These are phyloP conservation scores for Rutstroemia sydowiana DNA, from an alignment of 2,329 filamentous ascomycete genomes.

Conservation along the genomic window DNA sequence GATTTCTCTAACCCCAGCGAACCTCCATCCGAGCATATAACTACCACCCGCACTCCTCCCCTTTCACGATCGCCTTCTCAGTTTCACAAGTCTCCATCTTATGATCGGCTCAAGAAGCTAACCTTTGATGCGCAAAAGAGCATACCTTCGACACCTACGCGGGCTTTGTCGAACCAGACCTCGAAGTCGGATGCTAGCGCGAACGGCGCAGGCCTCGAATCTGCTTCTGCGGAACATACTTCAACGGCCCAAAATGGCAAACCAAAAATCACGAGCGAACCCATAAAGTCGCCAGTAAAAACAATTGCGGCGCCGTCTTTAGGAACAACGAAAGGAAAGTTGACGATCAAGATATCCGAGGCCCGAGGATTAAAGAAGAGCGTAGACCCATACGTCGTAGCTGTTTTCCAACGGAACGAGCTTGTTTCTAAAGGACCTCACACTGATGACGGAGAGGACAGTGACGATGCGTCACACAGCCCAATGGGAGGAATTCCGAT, in stretches of 20 bases:
- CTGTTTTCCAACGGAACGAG: conserved; percentile 93
- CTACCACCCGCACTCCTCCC: conserved; percentile 44
- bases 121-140: conserved; percentile 83
- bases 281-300: conserved; percentile 24
- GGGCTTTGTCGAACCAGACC: conserved; percentile 60
- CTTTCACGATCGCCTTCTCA: conserved; percentile 39
- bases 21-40: conserved; percentile 40
- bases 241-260: conserved; percentile 31
- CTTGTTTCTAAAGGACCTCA: conserved; percentile 85
- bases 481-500: conserved; percentile 54
- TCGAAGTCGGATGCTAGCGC: conserved; percentile 40
- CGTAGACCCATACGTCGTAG: conserved; percentile 89
- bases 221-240: too few species aligned
- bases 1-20: conserved; percentile 63
- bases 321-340: conserved; percentile 72
- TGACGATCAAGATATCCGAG: conserved; percentile 83
- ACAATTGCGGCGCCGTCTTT: conserved; percentile 38
- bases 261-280: conserved; percentile 28
- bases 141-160: conserved; percentile 82
- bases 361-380: conserved; percentile 75
- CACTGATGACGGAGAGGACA: conserved; percentile 51
- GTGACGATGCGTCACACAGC: conserved; percentile 49
- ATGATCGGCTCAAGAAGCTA: conserved; percentile 75
- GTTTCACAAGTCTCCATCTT: conserved; percentile 49
- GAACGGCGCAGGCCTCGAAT: conserved; percentile 29